Evolutionary conservation across 2,329 filamentous ascomycete genomes (phyloP).

Genomic region (Pseudogymnoascus sp.): DNA sequence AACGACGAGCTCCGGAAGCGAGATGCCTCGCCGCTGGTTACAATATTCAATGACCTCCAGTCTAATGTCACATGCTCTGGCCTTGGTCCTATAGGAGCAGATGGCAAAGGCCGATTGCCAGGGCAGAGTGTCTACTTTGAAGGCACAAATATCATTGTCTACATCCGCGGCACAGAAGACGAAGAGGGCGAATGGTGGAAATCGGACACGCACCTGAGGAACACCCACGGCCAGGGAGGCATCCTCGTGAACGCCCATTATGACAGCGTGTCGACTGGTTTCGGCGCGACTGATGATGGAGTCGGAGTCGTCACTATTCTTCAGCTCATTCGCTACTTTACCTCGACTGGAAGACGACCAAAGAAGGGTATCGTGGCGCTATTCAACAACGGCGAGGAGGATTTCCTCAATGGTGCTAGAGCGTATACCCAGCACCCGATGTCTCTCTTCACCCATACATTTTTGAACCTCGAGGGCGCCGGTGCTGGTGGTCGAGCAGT

Average conservation of each 20-base stretch:
- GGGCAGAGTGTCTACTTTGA: constrained; percentile 69
- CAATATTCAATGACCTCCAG: constrained; percentile 68
- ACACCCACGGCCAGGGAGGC: constrained; percentile 55
- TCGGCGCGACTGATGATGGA: constrained; percentile 88
- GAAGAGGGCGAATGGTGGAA: constrained; percentile 68
- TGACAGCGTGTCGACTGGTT: constrained; percentile 80
- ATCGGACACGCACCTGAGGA: constrained; percentile 31
- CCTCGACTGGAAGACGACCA: constrained; percentile 60
- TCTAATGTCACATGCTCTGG: constrained; percentile 69
- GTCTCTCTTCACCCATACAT: constrained; percentile 71
- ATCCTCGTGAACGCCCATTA: constrained; percentile 94
- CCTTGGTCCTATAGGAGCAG: constrained; percentile 29
- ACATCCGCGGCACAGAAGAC: constrained; percentile 75
- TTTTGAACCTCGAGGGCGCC: constrained; percentile 90
- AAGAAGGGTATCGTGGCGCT: constrained; percentile 73
- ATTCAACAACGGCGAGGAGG: constrained; percentile 94
- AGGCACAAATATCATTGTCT: constrained; percentile 84
- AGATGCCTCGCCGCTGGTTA: constrained; percentile 35
- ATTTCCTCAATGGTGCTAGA: constrained; percentile 77
- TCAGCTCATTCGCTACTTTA: constrained; percentile 82
- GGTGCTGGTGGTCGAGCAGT: constrained; percentile 83
- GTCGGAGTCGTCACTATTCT: constrained; percentile 80
- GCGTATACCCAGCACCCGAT: constrained; percentile 79
- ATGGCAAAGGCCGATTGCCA: constrained; percentile 23
- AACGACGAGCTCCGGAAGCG: neutral